A percentile compares a stretch with the other conserved stretches of the same genome.
Conservation (phyloP, 225 moss, liverwort and hornwort species). For the Anthoceros angustus region DNA sequence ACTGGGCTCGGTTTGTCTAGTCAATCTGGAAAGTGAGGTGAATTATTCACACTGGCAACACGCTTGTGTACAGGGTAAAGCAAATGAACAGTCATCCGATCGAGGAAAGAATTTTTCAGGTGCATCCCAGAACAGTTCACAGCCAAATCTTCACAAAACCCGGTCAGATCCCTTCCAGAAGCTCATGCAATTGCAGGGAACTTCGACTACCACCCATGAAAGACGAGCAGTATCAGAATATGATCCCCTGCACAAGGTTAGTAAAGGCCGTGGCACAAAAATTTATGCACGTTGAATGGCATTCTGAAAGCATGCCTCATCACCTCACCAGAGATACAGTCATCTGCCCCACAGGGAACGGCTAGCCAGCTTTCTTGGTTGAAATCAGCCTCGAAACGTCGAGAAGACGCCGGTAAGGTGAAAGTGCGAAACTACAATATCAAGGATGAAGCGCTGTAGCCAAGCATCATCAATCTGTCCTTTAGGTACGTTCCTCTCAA, state of each 20-base stretch:
- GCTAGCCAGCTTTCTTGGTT: conserved; percentile 38
- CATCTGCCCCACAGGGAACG: conserved; percentile 24
- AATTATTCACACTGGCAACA: too few species aligned
- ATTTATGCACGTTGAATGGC: neutral
- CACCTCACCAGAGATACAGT: neutral
- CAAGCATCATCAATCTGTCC: too few species aligned
- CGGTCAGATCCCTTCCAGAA: neutral
- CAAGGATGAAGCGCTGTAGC: conserved; percentile 14
- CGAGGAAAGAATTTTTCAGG: neutral
- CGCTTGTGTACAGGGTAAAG: neutral
- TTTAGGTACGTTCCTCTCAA: too few species aligned
- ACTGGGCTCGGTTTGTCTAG: too few species aligned
- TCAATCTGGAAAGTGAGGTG: too few species aligned
- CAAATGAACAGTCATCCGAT: neutral
- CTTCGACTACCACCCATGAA: conserved; percentile 25
- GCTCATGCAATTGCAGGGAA: conserved; percentile 39
- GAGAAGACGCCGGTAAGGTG: conserved; percentile 28
- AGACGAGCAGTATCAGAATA: conserved; percentile 31
- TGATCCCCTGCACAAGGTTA: conserved; percentile 40
- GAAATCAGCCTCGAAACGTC: conserved; percentile 40
- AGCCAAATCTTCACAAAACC: neutral
- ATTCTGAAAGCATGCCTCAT: neutral
- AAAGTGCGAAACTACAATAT: conserved; percentile 44
- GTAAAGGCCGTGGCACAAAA: neutral
- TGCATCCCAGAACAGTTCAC: neutral